Percentiles rank a stretch among this genome's conserved stretches.
These are phyloP conservation scores for Leccinellum albellum DNA, from an alignment of 768 basidiomycete species.

Conservation along the genomic window DNA sequence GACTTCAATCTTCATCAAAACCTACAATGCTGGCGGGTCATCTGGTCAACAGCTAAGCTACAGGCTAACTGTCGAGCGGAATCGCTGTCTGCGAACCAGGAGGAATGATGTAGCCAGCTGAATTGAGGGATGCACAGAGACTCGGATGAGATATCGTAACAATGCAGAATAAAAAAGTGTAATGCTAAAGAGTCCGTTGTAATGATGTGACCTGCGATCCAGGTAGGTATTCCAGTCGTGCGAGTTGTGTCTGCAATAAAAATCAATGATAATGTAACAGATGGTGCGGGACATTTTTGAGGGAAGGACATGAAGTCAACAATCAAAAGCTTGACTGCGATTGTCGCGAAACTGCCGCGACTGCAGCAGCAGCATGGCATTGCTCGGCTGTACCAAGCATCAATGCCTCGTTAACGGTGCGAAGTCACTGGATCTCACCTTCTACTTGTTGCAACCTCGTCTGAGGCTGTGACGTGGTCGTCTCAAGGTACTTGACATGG, in stretches of 20 bases:
- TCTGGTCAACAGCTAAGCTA: conserved; percentile 31
- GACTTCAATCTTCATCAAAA: conserved; percentile 49
- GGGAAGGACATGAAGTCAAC: conserved; percentile 18
- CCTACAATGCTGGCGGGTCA: conserved; percentile 27
- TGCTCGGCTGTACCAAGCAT: conserved; percentile 84
- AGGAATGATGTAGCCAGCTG: conserved; percentile 16
- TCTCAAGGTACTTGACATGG: conserved; percentile 85
- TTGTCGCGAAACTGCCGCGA: conserved; percentile 47
- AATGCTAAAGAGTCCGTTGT: conserved; percentile 42
- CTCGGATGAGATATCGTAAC: conserved; percentile 37
- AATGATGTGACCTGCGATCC: conserved; percentile 57
- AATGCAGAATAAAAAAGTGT: conserved; percentile 39
- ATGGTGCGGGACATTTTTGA: conserved; percentile 26
- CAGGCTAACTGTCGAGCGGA: conserved; percentile 37
- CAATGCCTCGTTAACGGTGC: conserved; percentile 82
- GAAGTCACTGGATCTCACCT: conserved; percentile 74
- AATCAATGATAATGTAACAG: conserved; percentile 38
- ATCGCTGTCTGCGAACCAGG: conserved; percentile 26
- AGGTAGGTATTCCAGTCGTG: conserved; percentile 50
- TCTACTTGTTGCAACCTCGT: conserved; percentile 74
- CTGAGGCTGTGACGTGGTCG: conserved; percentile 71
- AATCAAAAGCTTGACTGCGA: conserved; percentile 45
- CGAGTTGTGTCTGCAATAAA: conserved; percentile 36
- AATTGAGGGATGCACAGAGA: conserved; percentile 19
- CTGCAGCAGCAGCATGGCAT: conserved; percentile 57